These are phyloP conservation scores for Euphorbia celastroides DNA, from an alignment of 441 rosid species.

Conservation along the genomic window DNA sequence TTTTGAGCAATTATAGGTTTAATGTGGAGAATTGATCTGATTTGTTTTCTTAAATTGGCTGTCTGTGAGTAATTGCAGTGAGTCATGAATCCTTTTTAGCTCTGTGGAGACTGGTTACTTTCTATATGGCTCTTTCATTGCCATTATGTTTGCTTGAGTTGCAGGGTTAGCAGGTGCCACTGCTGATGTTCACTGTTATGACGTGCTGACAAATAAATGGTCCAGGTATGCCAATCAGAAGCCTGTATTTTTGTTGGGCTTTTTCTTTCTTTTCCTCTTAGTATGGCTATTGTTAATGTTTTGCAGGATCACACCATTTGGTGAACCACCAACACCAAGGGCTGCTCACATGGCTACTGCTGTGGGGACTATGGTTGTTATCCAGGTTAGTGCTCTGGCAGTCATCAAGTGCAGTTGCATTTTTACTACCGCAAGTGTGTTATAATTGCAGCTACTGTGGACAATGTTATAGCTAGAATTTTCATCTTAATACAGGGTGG, in stretches of 20 bases:
- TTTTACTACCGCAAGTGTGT: conserved; percentile 6
- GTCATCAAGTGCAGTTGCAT: neutral
- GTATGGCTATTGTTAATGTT: conserved; percentile 16
- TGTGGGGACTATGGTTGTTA: conserved; percentile 98
- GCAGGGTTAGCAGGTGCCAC: conserved; percentile 98
- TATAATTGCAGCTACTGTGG: conserved; percentile 7
- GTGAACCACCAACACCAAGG: conserved; percentile 97
- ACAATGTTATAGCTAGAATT: conserved; percentile 21
- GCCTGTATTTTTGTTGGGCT: conserved; percentile 5
- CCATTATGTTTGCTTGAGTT: conserved; percentile 30
- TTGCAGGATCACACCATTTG: conserved; percentile 79
- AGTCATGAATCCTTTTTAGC: neutral
- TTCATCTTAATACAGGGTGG: conserved; percentile 65
- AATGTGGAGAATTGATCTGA: neutral
- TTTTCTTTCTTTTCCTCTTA: neutral
- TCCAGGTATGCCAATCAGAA: conserved; percentile 52
- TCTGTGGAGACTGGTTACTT: neutral
- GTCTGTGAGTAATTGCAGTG: neutral
- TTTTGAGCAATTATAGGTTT: conserved; percentile 1
- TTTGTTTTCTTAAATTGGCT: neutral
- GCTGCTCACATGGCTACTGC: conserved; percentile 99
- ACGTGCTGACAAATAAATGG: conserved; percentile 91
- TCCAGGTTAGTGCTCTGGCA: conserved; percentile 56
- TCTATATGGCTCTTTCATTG: conserved; percentile 13
- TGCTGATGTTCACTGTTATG: conserved; percentile 96